Evolutionary conservation across 257 asterid genomes (phyloP).

Genomic region (Ehretia macrophylla): DNA sequence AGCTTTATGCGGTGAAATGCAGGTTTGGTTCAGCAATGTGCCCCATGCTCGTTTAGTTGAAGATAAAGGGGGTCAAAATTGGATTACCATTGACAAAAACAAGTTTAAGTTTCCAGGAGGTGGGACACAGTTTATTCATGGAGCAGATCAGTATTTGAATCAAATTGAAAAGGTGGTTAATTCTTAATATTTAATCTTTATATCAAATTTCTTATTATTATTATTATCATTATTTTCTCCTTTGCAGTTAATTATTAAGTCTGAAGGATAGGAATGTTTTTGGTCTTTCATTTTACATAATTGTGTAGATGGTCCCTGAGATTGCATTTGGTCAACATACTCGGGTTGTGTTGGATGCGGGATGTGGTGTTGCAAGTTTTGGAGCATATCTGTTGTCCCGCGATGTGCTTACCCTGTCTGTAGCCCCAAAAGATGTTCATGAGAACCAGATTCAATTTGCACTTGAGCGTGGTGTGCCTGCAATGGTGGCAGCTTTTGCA

Average conservation of each 20-base stretch:
- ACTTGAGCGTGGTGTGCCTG: slow-evolving; percentile 96
- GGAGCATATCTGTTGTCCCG: slow-evolving; percentile 87
- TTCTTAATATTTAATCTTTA: not conserved
- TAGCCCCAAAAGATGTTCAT: slow-evolving; percentile 94
- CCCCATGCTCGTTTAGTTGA: slow-evolving; percentile 91
- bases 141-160: slow-evolving; percentile 90
- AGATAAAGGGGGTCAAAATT: slow-evolving; percentile 95
- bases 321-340: slow-evolving; percentile 82
- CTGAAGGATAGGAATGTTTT: not conserved
- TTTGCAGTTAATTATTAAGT: not conserved
- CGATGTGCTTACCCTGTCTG: slow-evolving; percentile 72
- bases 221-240: not conserved
- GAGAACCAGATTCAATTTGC: slow-evolving; percentile 98
- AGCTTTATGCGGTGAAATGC: slow-evolving; percentile 4
- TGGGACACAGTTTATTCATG: slow-evolving; percentile 93
- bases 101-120: slow-evolving; percentile 99
- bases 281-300: slow-evolving; percentile 4
- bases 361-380: slow-evolving; percentile 98
- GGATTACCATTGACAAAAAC: slow-evolving; percentile 74
- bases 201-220: not conserved
- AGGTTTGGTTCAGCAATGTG: slow-evolving; percentile 98
- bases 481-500: slow-evolving; percentile 89
- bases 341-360: slow-evolving; percentile 86
- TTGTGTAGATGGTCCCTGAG: slow-evolving; percentile 76
- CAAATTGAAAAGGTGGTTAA: slow-evolving; percentile 72